phyloP scores from a whole-genome alignment of 1,139 yeast genomes.

The Blastobotrys capitulatus region DNA sequence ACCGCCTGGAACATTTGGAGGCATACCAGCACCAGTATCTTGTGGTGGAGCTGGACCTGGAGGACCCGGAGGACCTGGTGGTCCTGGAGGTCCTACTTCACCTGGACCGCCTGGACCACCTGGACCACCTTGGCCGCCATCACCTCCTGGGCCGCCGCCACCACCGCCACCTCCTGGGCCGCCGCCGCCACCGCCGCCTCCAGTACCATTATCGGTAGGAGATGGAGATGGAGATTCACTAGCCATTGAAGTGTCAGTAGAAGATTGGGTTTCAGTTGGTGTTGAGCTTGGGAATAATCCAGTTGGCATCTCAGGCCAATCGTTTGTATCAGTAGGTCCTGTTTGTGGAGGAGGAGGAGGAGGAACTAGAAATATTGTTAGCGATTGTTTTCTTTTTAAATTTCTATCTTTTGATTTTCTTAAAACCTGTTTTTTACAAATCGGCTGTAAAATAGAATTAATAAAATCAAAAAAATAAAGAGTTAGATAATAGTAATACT shows the following conservation, averaged over 20 bases:
- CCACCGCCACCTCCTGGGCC: background rate
- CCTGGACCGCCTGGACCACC: background rate
- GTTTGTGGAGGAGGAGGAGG: slow-evolving; percentile 5
- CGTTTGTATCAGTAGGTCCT: background rate
- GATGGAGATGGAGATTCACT: background rate
- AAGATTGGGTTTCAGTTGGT: background rate
- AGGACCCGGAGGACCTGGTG: slow-evolving; percentile 8
- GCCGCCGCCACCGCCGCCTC: slow-evolving; percentile 1
- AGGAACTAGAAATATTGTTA: background rate
- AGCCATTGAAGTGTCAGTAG: background rate
- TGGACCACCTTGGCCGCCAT: background rate
- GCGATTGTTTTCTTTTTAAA: background rate
- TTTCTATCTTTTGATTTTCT: too few relatives aligned
- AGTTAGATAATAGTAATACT: background rate
- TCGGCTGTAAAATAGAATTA: too few relatives aligned
- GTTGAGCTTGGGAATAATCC: background rate
- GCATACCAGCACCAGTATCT: background rate
- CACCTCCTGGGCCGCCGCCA: background rate
- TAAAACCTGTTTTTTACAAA: too few relatives aligned
- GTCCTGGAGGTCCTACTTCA: background rate
- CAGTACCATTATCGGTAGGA: background rate
- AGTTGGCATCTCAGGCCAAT: slow-evolving; percentile 1
- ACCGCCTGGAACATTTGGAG: slow-evolving; percentile 6
- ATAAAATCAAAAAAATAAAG: too few relatives aligned
- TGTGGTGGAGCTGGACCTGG: slow-evolving; percentile 1